Percentiles rank a stretch among this genome's conserved stretches.
These are phyloP conservation scores for Mucor racemosus DNA, from an alignment of 371 early-diverging fungal genomes.

Conservation along the genomic window DNA sequence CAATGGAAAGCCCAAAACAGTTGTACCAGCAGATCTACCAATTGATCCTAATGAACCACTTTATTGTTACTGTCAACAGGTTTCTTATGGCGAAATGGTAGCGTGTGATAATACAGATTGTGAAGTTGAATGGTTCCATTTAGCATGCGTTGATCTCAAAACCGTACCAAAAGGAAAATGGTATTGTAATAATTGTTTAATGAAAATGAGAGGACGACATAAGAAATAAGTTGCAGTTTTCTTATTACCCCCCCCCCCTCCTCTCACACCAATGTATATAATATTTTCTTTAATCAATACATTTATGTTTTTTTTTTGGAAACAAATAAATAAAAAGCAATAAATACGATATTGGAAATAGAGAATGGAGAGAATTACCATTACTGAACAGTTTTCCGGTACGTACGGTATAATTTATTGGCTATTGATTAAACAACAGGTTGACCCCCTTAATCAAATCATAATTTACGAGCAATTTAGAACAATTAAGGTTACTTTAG, in stretches of 20 bases:
- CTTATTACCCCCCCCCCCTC: background rate
- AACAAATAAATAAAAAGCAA: background rate
- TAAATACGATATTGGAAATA: background rate
- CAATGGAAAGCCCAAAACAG: constrained; percentile 34
- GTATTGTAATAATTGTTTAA: constrained; percentile 83
- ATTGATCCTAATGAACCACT: constrained; percentile 96
- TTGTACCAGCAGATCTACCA: constrained; percentile 66
- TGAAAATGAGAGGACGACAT: constrained; percentile 63
- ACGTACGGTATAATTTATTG: background rate
- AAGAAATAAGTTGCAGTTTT: constrained; percentile 50
- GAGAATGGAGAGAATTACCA: background rate
- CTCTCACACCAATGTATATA: too few relatives aligned
- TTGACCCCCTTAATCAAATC: too few relatives aligned
- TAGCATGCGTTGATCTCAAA: constrained; percentile 88
- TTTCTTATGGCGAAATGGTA: constrained; percentile 97
- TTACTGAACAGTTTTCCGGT: constrained; percentile 6
- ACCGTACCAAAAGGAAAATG: constrained; percentile 90
- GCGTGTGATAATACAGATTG: constrained; percentile 95
- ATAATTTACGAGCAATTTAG: too few relatives aligned
- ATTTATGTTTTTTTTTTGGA: background rate
- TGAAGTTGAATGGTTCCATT: constrained; percentile 96
- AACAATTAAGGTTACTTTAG: too few relatives aligned
- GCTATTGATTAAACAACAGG: too few relatives aligned
- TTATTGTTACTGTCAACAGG: constrained; percentile 94
- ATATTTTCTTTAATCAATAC: too few relatives aligned